Base-by-base conservation (phyloP, 371 early-diverging fungal species). In the Mucor velutinosus region DNA sequence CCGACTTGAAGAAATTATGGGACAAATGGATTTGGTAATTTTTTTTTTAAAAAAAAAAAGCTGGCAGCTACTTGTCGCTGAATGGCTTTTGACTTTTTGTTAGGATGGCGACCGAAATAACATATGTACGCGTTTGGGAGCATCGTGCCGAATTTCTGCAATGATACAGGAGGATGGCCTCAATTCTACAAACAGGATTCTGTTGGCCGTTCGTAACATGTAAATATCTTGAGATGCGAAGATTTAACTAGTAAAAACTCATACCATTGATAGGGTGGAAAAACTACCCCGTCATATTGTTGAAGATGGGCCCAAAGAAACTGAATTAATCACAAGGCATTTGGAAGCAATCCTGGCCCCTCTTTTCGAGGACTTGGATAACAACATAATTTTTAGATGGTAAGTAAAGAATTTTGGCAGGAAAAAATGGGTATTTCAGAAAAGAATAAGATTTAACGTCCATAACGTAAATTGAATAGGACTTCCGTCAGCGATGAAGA, bases 361-460 rank as follows among this genome's bases (percentile, higher is more conserved):
- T 30, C n/a, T n/a, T n/a, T n/a, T n/a, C 35, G 67, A 71, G 53
- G 67, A 71, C 61, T 71, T 71, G 60, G 60, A 66, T 58, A 66
- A 66, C 19, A 55, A 55, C 25, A 62, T 66, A 61, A 30, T 30
- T 30, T 30, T 30, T 6, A 30, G 30, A 30, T 30, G 30, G 30
- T 30, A 30, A 30, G 30, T 30, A 30, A 30, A 30, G 55, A 15
- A 29, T 49, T 62, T 69, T 30, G 30, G 30, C 30, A 30, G 30
- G 30, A 30, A 30, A 30, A 30, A 30, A 30, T 30, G 30, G 55
- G 30, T 35, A 35, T 35, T 35, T 35, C 35, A 35, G 35, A 35
- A 10, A 35, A 35, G 35, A 35, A 35, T 35, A 35, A 35, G 35
- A 35, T 35, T 10, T 35, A 7, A 35, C 35, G 35, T 35, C 35